phyloP scores from a whole-genome alignment of 139 green algal species.

The Gonium pectorale region DNA sequence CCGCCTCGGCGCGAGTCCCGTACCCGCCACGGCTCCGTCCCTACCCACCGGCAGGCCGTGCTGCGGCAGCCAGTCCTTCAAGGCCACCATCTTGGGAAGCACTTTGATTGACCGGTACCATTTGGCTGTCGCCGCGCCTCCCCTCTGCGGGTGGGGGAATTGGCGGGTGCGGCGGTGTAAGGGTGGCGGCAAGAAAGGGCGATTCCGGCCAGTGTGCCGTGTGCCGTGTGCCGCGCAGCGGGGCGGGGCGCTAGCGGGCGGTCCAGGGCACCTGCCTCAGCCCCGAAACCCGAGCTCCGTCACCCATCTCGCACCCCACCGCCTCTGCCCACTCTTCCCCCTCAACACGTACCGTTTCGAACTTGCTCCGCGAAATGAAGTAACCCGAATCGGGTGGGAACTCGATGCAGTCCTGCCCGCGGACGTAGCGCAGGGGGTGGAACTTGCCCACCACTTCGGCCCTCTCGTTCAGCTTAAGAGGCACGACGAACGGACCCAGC shows the following conservation, averaged over 20 bases:
- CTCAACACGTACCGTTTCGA: constrained; percentile 1
- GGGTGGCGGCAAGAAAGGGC: background rate
- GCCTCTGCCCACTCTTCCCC: background rate
- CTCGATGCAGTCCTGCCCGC: constrained; percentile 1
- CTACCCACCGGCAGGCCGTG: constrained; percentile 13
- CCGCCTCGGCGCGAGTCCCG: too few relatives aligned
- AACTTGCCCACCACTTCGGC: constrained; percentile 18
- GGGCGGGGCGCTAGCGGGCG: background rate
- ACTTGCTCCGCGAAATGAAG: constrained; percentile 18
- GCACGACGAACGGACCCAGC: background rate
- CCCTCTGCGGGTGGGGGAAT: background rate
- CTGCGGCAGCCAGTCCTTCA: background rate
- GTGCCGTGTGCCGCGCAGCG: background rate
- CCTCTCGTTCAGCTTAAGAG: background rate
- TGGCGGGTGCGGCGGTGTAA: background rate
- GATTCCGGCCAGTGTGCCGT: background rate
- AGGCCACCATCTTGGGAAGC: constrained; percentile 42
- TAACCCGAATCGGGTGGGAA: background rate
- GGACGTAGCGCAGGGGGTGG: constrained; percentile 11
- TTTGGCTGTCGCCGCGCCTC: constrained; percentile 16
- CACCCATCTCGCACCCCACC: background rate
- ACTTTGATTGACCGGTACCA: constrained; percentile 56
- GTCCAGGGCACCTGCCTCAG: background rate
- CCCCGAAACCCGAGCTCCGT: background rate
- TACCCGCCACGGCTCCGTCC: too few relatives aligned